Evolutionary conservation across 1,139 yeast species (phyloP), one percentile per base, ranked within the genome.

Genomic region (Candida sanyaensis): DNA sequence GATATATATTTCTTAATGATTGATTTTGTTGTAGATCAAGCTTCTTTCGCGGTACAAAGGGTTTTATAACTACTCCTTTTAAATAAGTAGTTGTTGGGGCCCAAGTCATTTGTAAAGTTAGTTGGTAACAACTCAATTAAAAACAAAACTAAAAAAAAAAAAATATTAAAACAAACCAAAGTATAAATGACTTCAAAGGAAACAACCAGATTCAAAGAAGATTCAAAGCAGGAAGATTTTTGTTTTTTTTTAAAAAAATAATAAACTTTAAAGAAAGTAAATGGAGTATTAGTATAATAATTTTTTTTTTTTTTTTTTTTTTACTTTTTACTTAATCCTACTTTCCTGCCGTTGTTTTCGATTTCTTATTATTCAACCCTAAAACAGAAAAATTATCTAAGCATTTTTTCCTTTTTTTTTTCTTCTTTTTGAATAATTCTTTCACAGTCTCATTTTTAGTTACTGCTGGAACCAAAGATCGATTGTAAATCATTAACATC

Each of bases 1-100:
- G 86, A 60, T 83, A 85, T 45, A 89, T 64, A 57, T 86, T 81
- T 52, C n/a, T 71, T 64, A 78, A 79, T 55, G 64, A 61, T 3
- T 62, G 68, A 52, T 71, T 72, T 47, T 57, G 61, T 48, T 74
- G 64, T 34, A 66, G 65, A 10, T 79, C 78, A 51, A 71, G 74
- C 49, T 72, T 74, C 46, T 81, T 83, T 53, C 79, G 66, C 1
- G 92, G 92, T 38, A 82, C 65, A 64, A 85, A 86, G 0, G 90
- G 78, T 55, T 75, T 77, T 48, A 79, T 66, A 32, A 86, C 70
- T 51, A 77, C 75, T 17, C 88, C 90, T 49, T 66, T 65, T 37
- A 73, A 64, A 50, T 73, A 74, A 5, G 61, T 42, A 5, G 64
- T 62, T 28, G 80, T 74, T 7, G 79, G 73, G 26, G 50, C 55